A percentile compares a stretch with the other conserved stretches of the same genome.
These are phyloP conservation scores for Mortierella hygrophila DNA, from an alignment of 192 early-diverging fungal genomes.

Conservation along the genomic window DNA sequence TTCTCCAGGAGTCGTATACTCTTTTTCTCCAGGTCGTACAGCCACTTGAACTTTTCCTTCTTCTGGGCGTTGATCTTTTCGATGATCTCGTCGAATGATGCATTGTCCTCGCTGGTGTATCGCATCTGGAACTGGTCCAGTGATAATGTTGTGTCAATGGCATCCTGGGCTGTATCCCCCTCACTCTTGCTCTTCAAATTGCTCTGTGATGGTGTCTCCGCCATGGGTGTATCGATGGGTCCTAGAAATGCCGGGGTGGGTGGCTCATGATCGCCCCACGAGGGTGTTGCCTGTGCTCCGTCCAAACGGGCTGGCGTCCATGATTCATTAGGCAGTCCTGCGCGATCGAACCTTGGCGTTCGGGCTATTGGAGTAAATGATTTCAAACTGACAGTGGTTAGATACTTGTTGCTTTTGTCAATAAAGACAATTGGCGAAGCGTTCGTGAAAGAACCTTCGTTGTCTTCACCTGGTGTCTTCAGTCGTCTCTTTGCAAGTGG, in stretches of 20 bases:
- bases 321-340: constrained; percentile 32
- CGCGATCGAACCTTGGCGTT: constrained; percentile 21
- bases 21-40: constrained; percentile 73
- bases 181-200: not conserved
- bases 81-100: constrained; percentile 77
- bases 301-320: constrained; percentile 53
- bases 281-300: constrained; percentile 9
- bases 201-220: constrained; percentile 40
- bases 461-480: constrained; percentile 45
- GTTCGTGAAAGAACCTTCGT: no score
- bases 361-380: constrained; percentile 8
- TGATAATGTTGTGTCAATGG: constrained; percentile 64
- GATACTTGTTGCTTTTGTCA: not conserved
- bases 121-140: constrained; percentile 80
- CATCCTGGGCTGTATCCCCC: constrained; percentile 13
- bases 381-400: not conserved
- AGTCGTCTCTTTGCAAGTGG: constrained; percentile 33
- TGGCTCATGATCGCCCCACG: constrained; percentile 28
- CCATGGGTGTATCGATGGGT: constrained; percentile 18
- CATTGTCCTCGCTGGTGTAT: constrained; percentile 88
- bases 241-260: not conserved
- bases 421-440: not conserved
- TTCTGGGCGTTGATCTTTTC: constrained; percentile 70
- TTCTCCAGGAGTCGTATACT: constrained; percentile 37
- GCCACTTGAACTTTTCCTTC: constrained; percentile 72